Evolutionary conservation across 139 green algal genomes (phyloP).

Genomic region (Volvox africanus): DNA sequence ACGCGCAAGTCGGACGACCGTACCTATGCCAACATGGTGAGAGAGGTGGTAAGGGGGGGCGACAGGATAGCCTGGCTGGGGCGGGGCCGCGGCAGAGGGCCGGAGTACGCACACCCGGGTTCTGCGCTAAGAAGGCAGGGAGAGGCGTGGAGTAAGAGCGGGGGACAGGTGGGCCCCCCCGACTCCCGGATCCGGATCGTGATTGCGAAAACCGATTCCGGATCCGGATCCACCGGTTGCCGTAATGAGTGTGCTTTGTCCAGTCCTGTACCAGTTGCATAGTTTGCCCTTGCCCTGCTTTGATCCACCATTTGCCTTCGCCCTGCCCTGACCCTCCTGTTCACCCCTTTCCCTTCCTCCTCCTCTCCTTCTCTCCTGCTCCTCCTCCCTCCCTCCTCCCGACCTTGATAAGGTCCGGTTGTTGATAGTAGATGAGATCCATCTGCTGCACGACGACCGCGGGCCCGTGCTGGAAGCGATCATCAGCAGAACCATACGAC

Average conservation of each 20-base stretch:
- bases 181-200: too few relatives aligned
- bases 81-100: neutral
- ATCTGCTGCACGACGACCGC: slow-evolving; percentile 96
- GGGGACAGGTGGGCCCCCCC: too few relatives aligned
- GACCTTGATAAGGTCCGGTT: slow-evolving; percentile 67
- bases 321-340: neutral
- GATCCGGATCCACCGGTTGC: too few relatives aligned
- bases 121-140: too few relatives aligned
- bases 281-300: too few relatives aligned
- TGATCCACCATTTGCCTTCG: neutral
- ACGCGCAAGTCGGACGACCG: slow-evolving; percentile 95
- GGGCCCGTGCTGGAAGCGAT: slow-evolving; percentile 97
- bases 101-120: neutral
- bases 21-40: slow-evolving; percentile 91
- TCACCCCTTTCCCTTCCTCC: neutral
- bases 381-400: neutral
- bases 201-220: too few relatives aligned
- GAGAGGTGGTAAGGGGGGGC: slow-evolving; percentile 49
- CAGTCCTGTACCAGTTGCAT: too few relatives aligned
- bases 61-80: neutral
- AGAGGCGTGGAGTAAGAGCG: neutral
- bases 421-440: slow-evolving; percentile 99
- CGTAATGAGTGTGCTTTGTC: too few relatives aligned
- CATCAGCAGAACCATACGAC: slow-evolving; percentile 93
- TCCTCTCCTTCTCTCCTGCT: too few relatives aligned